Evolutionary conservation across 1,284 basidiomycete genomes (phyloP).

Genomic region (Ceratobasidium papillatum): DNA sequence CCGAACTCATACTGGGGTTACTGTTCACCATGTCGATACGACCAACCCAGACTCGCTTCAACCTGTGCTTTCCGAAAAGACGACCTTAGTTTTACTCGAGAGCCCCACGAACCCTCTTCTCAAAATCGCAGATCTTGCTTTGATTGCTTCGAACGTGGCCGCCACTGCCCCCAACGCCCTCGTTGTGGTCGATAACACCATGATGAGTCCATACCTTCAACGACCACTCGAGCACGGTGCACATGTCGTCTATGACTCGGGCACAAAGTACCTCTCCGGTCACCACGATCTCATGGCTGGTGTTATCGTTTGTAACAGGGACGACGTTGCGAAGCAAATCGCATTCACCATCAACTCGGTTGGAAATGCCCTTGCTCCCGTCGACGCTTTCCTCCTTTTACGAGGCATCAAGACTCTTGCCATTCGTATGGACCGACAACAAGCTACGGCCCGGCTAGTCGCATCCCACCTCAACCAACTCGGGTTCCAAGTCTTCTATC

Average conservation of each 20-base stretch:
- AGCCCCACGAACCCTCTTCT: slow-evolving; percentile 97
- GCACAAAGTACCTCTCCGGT: slow-evolving; percentile 96
- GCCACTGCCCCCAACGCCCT: slow-evolving; percentile 81
- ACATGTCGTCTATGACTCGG: slow-evolving; percentile 98
- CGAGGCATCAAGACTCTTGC: slow-evolving; percentile 97
- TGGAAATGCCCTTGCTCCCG: slow-evolving; percentile 95
- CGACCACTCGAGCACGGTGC: slow-evolving; percentile 94
- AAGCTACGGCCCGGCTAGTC: slow-evolving; percentile 82
- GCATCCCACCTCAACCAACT: slow-evolving; percentile 87
- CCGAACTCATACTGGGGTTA: slow-evolving; percentile 85
- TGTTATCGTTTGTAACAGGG: slow-evolving; percentile 89
- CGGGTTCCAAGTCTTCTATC: slow-evolving; percentile 95
- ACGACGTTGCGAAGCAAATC: slow-evolving; percentile 89
- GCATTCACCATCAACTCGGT: slow-evolving; percentile 95
- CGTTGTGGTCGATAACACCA: slow-evolving; percentile 97
- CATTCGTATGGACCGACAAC: slow-evolving; percentile 95
- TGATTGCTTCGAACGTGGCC: slow-evolving; percentile 83
- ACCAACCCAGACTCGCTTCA: slow-evolving; percentile 74
- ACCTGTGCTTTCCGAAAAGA: slow-evolving; percentile 75
- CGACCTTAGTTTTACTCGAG: slow-evolving; percentile 94
- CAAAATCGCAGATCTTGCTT: slow-evolving; percentile 91
- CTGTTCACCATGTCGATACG: slow-evolving; percentile 94
- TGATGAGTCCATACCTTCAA: slow-evolving; percentile 99
- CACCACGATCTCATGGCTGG: slow-evolving; percentile 99
- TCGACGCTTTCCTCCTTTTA: slow-evolving; percentile 95